These are phyloP conservation scores for Delonix regia DNA, from an alignment of 306 rosid genomes.

Conservation along the genomic window DNA sequence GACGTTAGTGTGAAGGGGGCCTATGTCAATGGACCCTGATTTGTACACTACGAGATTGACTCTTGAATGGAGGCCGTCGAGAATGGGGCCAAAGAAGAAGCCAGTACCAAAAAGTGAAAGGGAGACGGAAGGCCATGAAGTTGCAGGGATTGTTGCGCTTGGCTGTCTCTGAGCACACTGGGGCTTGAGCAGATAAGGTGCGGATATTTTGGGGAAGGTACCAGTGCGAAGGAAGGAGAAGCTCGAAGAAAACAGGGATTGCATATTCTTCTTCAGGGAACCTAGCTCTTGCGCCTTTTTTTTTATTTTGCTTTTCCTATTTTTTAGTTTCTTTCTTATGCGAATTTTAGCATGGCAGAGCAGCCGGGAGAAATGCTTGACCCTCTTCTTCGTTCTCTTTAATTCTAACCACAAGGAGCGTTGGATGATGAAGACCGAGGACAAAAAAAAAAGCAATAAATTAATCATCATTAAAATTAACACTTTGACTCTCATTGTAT, in stretches of 20 bases:
- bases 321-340: too few species aligned
- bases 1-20: slow-evolving; percentile 58
- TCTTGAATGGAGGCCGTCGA: slow-evolving; percentile 86
- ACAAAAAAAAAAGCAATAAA: too few species aligned
- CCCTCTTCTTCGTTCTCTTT: too few species aligned
- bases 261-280: slow-evolving; percentile 48
- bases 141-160: slow-evolving; percentile 34
- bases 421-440: too few species aligned
- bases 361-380: not conserved
- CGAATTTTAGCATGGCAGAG: not conserved
- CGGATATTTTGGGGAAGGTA: slow-evolving; percentile 29
- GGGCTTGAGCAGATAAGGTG: slow-evolving; percentile 32
- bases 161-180: slow-evolving; percentile 44
- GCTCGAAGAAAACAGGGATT: slow-evolving; percentile 38
- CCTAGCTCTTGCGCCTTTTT: not conserved
- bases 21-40: slow-evolving; percentile 49
- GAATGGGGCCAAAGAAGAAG: slow-evolving; percentile 69
- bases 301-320: not conserved
- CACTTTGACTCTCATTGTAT: too few species aligned
- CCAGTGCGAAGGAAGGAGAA: slow-evolving; percentile 36
- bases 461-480: too few species aligned
- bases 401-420: too few species aligned
- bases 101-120: slow-evolving; percentile 71
- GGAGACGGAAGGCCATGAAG: slow-evolving; percentile 60
- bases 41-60: slow-evolving; percentile 74